A percentile compares a stretch with the other conserved stretches of the same genome.
phyloP scores from a whole-genome alignment of 495 filamentous ascomycete genomes.

The Cudoniella acicularis region DNA sequence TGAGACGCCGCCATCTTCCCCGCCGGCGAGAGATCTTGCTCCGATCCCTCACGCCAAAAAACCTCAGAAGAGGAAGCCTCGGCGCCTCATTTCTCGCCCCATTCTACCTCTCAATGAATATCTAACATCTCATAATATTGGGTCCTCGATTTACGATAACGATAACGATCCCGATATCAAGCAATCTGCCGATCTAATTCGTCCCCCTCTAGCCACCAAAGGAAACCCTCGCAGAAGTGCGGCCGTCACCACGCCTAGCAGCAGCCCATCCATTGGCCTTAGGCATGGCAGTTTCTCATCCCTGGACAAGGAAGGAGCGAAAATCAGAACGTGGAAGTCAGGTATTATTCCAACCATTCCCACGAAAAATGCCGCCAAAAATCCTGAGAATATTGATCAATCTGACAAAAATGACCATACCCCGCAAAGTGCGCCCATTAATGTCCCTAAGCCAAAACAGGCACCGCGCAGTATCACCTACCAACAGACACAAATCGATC shows the following conservation, averaged over 20 bases:
- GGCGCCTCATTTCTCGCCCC: constrained; percentile 7
- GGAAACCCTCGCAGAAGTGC: too few species aligned
- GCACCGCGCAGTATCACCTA: not conserved
- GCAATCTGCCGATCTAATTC: too few species aligned
- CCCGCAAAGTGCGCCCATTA: not conserved
- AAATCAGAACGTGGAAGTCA: too few species aligned
- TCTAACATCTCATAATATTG: not conserved
- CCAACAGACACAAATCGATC: constrained; percentile 8
- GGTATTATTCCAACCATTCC: too few species aligned
- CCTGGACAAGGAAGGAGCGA: too few species aligned
- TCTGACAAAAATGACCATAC: not conserved
- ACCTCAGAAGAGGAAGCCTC: not conserved
- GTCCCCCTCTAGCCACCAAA: too few species aligned
- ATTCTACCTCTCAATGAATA: not conserved
- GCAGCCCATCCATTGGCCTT: too few species aligned
- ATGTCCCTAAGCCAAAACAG: not conserved
- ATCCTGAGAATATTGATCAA: too few species aligned
- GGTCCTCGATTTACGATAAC: not conserved
- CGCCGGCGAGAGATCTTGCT: not conserved
- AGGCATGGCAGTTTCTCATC: too few species aligned
- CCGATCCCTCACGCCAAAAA: not conserved
- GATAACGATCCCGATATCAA: too few species aligned
- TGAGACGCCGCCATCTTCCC: not conserved
- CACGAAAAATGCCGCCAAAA: too few species aligned
- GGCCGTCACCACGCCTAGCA: too few species aligned